Evolutionary conservation across 2,329 filamentous ascomycete species (phyloP).

Genomic region (Claviceps humidiphila): DNA sequence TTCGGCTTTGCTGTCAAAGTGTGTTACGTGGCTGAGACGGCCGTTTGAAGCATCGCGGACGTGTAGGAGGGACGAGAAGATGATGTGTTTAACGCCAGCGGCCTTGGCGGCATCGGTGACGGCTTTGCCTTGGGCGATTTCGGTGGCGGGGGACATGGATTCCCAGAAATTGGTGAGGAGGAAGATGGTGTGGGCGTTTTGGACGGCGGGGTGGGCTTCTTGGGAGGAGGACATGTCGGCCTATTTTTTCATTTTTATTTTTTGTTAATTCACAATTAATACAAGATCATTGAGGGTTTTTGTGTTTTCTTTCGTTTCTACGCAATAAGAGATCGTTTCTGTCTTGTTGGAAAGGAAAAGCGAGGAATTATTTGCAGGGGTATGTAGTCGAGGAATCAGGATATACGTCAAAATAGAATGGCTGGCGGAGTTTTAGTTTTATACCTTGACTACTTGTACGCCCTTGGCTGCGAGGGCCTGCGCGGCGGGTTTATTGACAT

Average conservation of each 20-base stretch:
- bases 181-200: slow-evolving; percentile 30
- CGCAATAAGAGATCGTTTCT: neutral
- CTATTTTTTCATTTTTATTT: slow-evolving; percentile 9
- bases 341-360: too few species aligned
- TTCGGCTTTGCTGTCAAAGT: slow-evolving; percentile 45
- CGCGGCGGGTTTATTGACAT: slow-evolving; percentile 25
- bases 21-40: slow-evolving; percentile 23
- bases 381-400: too few species aligned
- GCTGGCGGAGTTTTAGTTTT: neutral
- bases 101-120: slow-evolving; percentile 32
- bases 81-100: slow-evolving; percentile 29
- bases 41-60: slow-evolving; percentile 24
- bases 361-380: too few species aligned
- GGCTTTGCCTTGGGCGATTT: slow-evolving; percentile 29
- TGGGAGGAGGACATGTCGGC: slow-evolving; percentile 27
- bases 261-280: too few species aligned
- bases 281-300: too few species aligned
- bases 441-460: slow-evolving; percentile 25
- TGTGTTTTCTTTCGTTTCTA: neutral
- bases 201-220: slow-evolving; percentile 23
- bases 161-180: slow-evolving; percentile 28
- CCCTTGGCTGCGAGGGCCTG: slow-evolving; percentile 25
- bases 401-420: too few species aligned
- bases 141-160: slow-evolving; percentile 18
- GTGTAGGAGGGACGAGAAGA: slow-evolving; percentile 32